Base-by-base conservation (phyloP, 306 rosid species). In the Vachellia pachyceras region DNA sequence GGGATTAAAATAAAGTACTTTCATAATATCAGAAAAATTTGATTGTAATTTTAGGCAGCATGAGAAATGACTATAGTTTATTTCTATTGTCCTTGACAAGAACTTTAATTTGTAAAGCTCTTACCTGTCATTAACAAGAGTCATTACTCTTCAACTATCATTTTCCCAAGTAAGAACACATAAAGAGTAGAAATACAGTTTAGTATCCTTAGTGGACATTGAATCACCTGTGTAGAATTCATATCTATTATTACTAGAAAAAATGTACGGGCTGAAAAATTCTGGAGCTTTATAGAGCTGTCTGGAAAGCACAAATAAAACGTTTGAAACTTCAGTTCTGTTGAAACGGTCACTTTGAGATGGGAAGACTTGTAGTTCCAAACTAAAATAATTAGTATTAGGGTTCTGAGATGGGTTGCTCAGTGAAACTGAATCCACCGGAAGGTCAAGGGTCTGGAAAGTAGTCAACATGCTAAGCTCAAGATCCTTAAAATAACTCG, bases 371-470 rank as follows among this genome's bases (percentile, higher is more conserved):
- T 25, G 8, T 3, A 94, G 69, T 70, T 73, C 68, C 58, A 90
- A 17, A 0, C 75, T 58, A 61, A 94, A 90, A 55, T 94, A 69
- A 10, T 64, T 76, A 69, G 8, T 33, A 65, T 80, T 0, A 40
- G 75, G 12, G 50, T 75, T 76, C 71, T 6, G 57, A 4, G 1
- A 1, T 20, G 90, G 89, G 46, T 86, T 37, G 60, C 87, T 78
- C 12, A 90, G 74, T 82, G 92, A 76, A 75, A 91, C 86, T 20
- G 94, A 90, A 87, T 87, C 95, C 80, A 87, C 91, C 1, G 85
- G 72, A 73, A 86, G 54, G 5, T 71, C 20, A 42, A 37, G 67
- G 13, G 40, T 11, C 57, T 5, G 29, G 46, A 84, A 85, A 72
- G 76, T 33, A 0, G 6, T 0, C 71, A 46, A 2, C 67, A 93